Percentiles rank a stretch among this genome's conserved stretches.
Conservation (phyloP, 2,329 filamentous ascomycete genomes). For the Phyllosticta paracitricarpa region DNA sequence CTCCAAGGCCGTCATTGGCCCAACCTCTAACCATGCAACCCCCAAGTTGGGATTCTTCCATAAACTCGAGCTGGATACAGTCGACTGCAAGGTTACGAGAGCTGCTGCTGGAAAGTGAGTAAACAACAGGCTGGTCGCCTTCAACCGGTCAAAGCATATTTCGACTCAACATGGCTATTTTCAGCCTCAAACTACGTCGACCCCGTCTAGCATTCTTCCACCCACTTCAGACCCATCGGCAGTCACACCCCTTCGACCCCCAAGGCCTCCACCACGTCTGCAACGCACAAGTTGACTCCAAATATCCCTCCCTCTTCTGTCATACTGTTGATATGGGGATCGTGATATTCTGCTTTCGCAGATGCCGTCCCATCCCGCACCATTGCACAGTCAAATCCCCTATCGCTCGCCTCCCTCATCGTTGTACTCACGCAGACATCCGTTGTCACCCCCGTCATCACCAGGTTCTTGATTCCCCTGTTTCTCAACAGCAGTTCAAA, state of each 20-base stretch:
- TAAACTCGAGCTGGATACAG: neutral
- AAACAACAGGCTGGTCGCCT: neutral
- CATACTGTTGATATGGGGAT: constrained; percentile 18
- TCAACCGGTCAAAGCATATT: neutral
- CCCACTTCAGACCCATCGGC: neutral
- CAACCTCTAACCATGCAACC: neutral
- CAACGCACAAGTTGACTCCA: constrained; percentile 1
- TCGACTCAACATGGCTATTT: neutral
- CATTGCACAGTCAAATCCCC: constrained; percentile 44
- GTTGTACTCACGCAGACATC: constrained; percentile 48
- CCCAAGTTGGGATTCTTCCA: neutral
- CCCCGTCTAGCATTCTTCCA: neutral
- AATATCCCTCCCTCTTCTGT: constrained; percentile 3
- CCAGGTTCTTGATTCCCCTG: constrained; percentile 42
- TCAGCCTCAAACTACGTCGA: neutral
- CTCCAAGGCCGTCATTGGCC: neutral
- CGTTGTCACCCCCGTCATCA: constrained; percentile 46
- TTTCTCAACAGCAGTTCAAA: constrained; percentile 43
- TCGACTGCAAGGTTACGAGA: neutral
- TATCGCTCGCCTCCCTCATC: constrained; percentile 47
- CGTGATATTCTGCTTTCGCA: constrained; percentile 21
- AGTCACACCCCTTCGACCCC: neutral
- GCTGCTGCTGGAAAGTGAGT: neutral
- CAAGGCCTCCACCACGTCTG: constrained; percentile 18
- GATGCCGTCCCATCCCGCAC: constrained; percentile 38